phyloP scores from a whole-genome alignment of 2,329 filamentous ascomycete genomes.

The Polytolypa hystricis region DNA sequence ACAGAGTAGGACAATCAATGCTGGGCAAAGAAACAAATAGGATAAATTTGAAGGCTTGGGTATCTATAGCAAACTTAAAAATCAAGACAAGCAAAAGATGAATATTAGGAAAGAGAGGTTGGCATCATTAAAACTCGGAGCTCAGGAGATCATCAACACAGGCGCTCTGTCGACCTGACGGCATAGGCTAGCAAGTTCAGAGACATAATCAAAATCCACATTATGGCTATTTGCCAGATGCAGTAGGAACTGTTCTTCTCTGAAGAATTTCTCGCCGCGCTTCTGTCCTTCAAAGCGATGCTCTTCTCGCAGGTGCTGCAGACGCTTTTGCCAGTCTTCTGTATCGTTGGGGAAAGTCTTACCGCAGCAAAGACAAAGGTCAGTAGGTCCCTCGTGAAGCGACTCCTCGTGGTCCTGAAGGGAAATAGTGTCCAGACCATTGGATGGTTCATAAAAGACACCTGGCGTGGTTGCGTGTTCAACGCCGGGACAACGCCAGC shows the following conservation, averaged over 20 bases:
- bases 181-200: slow-evolving; percentile 7
- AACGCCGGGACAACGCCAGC: slow-evolving; percentile 8
- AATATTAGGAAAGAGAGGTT: no score
- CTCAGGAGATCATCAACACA: no score
- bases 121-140: no score
- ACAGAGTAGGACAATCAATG: no score
- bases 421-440: neutral
- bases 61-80: no score
- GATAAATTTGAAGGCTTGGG: no score
- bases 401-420: neutral
- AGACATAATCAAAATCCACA: slow-evolving; percentile 7
- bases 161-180: no score
- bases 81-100: no score
- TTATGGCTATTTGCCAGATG: slow-evolving; percentile 10
- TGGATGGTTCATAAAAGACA: slow-evolving; percentile 5
- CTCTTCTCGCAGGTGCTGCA: slow-evolving; percentile 6
- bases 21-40: no score
- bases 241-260: slow-evolving; percentile 8
- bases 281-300: slow-evolving; percentile 8
- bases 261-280: slow-evolving; percentile 6
- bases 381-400: slow-evolving; percentile 6
- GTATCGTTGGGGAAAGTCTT: slow-evolving; percentile 6
- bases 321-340: slow-evolving; percentile 2
- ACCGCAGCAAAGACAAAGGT: slow-evolving; percentile 9
- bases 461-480: slow-evolving; percentile 5